A percentile compares a stretch with the other conserved stretches of the same genome.
These are phyloP conservation scores for Hyphopichia burtonii DNA, from an alignment of 1,139 yeast species.

Conservation along the genomic window DNA sequence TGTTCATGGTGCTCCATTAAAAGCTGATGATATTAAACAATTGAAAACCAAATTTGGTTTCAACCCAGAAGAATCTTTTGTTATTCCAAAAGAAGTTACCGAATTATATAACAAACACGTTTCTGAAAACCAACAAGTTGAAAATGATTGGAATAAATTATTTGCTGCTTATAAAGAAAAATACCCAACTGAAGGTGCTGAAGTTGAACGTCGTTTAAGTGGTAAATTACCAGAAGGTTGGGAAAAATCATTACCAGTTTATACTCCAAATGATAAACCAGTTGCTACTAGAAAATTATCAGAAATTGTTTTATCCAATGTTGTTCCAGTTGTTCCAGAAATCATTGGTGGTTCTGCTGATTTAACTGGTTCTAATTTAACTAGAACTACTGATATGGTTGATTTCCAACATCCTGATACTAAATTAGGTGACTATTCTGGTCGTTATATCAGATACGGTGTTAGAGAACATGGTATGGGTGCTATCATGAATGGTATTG, in stretches of 20 bases:
- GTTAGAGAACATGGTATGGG: constrained; percentile 99
- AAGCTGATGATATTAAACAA: constrained; percentile 89
- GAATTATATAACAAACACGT: constrained; percentile 63
- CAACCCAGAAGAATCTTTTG: constrained; percentile 80
- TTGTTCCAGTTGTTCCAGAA: constrained; percentile 76
- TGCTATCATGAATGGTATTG: constrained; percentile 97
- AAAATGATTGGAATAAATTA: constrained; percentile 71
- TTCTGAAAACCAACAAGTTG: constrained; percentile 56
- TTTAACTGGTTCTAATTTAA: constrained; percentile 95
- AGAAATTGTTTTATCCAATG: constrained; percentile 70
- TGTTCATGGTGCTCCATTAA: constrained; percentile 97
- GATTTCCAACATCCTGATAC: constrained; percentile 93
- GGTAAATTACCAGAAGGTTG: constrained; percentile 85
- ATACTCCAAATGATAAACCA: constrained; percentile 75
- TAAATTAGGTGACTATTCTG: constrained; percentile 81
- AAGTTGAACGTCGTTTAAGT: constrained; percentile 75
- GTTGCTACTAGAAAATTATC: constrained; percentile 95
- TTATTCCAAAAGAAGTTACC: constrained; percentile 80
- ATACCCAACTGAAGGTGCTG: constrained; percentile 80
- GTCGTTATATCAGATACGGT: constrained; percentile 97
- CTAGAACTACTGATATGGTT: constrained; percentile 79
- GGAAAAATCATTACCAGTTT: constrained; percentile 76
- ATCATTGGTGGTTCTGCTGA: constrained; percentile 98
- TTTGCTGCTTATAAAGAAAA: constrained; percentile 62
- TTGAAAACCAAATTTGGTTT: constrained; percentile 84